Evolutionary conservation across 208 protist genomes (phyloP), one percentile per base, ranked within the genome.

Genomic region (Leishmania mexicana): DNA sequence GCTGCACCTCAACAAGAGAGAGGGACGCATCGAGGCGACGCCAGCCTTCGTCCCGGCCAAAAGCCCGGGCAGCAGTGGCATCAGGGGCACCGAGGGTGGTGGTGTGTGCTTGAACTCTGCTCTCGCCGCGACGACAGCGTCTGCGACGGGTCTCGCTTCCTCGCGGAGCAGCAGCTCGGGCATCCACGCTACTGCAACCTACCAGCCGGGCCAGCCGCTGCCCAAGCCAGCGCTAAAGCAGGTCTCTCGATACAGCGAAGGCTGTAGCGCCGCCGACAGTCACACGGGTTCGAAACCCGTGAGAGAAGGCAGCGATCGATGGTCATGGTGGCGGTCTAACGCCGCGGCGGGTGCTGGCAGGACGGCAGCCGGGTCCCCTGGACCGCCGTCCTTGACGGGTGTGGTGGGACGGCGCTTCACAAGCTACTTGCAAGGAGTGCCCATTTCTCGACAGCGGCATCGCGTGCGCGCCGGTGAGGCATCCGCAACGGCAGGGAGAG

Each of bases 171-270:
- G 53, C 19, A 21, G 4, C 11, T 10, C 35, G 0, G 72, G 74
- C 13, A 28, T 47, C 35, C 11, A 38, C 6, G 40, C 17, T 40
- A 74, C 71, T 31, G 81, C 81, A 2, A 85, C 77, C 21, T 85
- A 85, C 53, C 79, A 42, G n/a, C 82, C 82, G 3, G 38, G 77
- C 60, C 58, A 81, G 49, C 82, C 82, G 31, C 82, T 85, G 42
- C 82, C 78, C 13, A 85, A 83, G 78, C 75, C 83, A 24, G 83
- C 78, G 45, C 75, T 86, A 31, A 83, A 77, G 67, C 47, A 64
- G 47, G 62, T 83, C 45, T 83, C 83, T 35, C 78, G 79, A 60
- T 82, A 86, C 75, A 78, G 75, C 38, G 57, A 73, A 31, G 38
- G 21, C 38, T 13, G 42, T 6, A 31, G 65, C 57, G 67, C 67